Conservation (phyloP, 2,329 filamentous ascomycete species). For the Sordariomycetes sp. region DNA sequence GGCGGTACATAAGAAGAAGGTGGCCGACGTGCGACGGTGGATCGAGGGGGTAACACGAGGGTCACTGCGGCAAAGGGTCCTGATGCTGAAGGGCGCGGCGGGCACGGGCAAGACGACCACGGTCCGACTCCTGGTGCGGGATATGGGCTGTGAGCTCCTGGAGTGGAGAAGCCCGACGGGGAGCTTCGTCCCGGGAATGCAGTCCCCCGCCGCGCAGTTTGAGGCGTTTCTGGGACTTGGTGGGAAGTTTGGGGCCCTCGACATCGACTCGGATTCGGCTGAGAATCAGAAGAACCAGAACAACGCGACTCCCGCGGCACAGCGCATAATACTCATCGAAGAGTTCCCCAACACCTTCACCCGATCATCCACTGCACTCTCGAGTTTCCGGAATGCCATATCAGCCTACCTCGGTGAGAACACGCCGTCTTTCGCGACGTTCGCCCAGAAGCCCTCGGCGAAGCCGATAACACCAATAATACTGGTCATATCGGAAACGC, state of each 20-base stretch:
- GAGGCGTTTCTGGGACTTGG: constrained; percentile 83
- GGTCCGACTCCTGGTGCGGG: constrained; percentile 62
- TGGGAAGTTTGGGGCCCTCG: constrained; percentile 67
- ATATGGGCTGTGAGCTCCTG: constrained; percentile 66
- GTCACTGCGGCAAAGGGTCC: constrained; percentile 55
- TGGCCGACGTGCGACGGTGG: constrained; percentile 77
- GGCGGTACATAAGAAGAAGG: constrained; percentile 90
- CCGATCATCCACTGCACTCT: constrained; percentile 51
- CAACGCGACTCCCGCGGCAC: background rate
- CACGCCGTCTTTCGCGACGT: constrained; percentile 42
- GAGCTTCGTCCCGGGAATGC: constrained; percentile 46
- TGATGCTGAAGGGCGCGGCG: constrained; percentile 82
- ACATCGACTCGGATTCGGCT: constrained; percentile 17
- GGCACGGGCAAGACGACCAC: constrained; percentile 92
- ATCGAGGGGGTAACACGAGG: constrained; percentile 63
- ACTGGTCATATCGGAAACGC: constrained; percentile 83
- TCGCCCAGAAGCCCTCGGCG: constrained; percentile 26
- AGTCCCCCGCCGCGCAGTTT: constrained; percentile 70
- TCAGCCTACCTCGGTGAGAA: constrained; percentile 63
- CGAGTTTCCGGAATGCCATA: constrained; percentile 65
- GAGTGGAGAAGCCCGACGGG: constrained; percentile 84
- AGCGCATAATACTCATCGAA: constrained; percentile 62
- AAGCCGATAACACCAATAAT: constrained; percentile 61
- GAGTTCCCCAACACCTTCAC: constrained; percentile 73
- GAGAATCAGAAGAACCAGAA: constrained; percentile 2